phyloP scores from a whole-genome alignment of 2,329 filamentous ascomycete species.

The Grosmannia penicillata region DNA sequence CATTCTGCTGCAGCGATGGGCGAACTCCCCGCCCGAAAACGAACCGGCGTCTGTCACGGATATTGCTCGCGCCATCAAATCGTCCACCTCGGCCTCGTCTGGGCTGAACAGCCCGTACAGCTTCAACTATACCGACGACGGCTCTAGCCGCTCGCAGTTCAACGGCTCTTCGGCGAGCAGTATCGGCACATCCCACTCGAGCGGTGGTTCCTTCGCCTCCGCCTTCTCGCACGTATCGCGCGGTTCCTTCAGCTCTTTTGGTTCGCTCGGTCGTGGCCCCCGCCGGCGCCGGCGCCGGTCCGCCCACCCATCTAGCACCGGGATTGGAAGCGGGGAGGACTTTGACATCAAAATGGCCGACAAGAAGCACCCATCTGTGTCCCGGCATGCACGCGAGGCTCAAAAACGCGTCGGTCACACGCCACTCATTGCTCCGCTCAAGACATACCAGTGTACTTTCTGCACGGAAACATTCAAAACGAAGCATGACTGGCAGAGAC shows the following conservation, averaged over 20 bases:
- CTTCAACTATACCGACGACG: slow-evolving; percentile 44
- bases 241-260: slow-evolving; percentile 38
- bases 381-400: no score
- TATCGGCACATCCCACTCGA: slow-evolving; percentile 46
- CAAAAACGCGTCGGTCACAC: slow-evolving; percentile 8
- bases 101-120: slow-evolving; percentile 43
- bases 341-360: not conserved
- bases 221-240: slow-evolving; percentile 43
- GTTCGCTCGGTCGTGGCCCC: slow-evolving; percentile 28
- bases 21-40: slow-evolving; percentile 43
- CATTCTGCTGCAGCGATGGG: slow-evolving; percentile 44
- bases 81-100: slow-evolving; percentile 37
- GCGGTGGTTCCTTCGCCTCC: slow-evolving; percentile 40
- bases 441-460: slow-evolving; percentile 53
- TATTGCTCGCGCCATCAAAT: slow-evolving; percentile 42
- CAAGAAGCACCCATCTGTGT: no score
- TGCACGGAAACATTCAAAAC: slow-evolving; percentile 54
- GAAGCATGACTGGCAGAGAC: slow-evolving; percentile 56
- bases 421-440: slow-evolving; percentile 26
- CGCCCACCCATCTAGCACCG: slow-evolving; percentile 11
- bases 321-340: not conserved
- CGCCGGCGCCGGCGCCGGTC: slow-evolving; percentile 34
- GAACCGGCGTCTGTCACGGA: slow-evolving; percentile 44
- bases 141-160: slow-evolving; percentile 40
- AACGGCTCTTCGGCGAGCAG: slow-evolving; percentile 46